Base-by-base conservation (phyloP, 1,284 basidiomycete genomes). In the Athelia sp. region DNA sequence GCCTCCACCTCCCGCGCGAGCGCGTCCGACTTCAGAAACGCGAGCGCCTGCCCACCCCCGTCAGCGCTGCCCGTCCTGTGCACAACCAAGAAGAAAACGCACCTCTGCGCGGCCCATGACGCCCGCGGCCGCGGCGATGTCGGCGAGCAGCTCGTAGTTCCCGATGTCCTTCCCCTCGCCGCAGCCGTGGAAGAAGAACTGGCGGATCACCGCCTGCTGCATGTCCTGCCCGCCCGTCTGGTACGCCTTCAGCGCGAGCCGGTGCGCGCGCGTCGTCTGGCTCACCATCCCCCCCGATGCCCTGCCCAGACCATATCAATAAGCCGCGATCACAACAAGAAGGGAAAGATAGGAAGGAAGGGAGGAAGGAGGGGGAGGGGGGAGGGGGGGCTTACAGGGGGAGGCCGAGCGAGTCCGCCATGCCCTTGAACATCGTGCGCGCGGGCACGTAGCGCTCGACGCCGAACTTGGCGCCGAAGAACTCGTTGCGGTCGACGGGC, bases 161-260 rank as follows among this genome's bases (percentile, higher is more conserved):
- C 75, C 74, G 50, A 90, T 80, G 57, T 91, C 87, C 59, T 79
- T 75, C 38, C 73, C 75, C 15, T 82, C 75, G 55, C 84, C 79
- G 57, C 86, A 78, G 61, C 81, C 80, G 1, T 79, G 82, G 48
- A 81, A 76, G 70, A 89, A 91, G 6, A 90, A 61, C 24, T 72
- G 69, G 26, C 75, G 72, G 42, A 87, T 69, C 15, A 84, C 59
- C 0, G 76, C 71, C 21, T 78, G 64, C 61, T 93, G 90, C 47
- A 79, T 65, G 10, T 69, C 61, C 62, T 84, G 79, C 1, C 87
- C 87, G 32, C 85, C 86, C 13, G 81, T 56, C 55, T 75, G 69
- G 61, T 77, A 85, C 1, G 88, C 88, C 60, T 89, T 90, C 47
- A 77, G 75, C 29, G 84, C 74, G 24, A 93, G 72, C 9, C 90